Base-by-base conservation (phyloP, 2,329 filamentous ascomycete genomes). In the Ophiostoma himal-ulmi region DNA sequence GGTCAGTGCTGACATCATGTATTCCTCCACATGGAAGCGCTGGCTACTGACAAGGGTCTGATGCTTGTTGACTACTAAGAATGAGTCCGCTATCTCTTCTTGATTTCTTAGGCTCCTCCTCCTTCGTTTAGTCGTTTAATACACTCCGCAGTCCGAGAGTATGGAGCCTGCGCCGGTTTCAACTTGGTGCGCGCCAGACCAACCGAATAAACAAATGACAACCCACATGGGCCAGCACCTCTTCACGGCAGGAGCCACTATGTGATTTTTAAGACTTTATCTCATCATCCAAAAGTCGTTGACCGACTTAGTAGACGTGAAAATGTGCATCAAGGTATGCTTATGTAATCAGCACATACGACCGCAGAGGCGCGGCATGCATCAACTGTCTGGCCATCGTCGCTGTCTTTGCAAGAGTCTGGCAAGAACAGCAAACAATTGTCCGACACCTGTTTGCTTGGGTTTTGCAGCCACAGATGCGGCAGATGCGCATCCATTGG, bases 401-500 rank as follows among this genome's bases (percentile, higher is more conserved):
- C 11, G 10, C 37, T 13, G 37, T 39, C 37, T 39, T 39, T 39
- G 10, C 37, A 39, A 13, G 37, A 39, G 11, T 39, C 37, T 10
- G 37, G 8, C 37, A 39, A 39, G 37, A 39, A 39, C 37, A 13
- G 44, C 44, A 48, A 5, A 20, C n/a, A 48, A 48, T 20, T 48
- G 17, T 20, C 44, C 44, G 44, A 48, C n/a, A 48, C 44, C 44
- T 48, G 44, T 48, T 48, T 48, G 20, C 44, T n/a, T 44, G 17
- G 6, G 3, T 20, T 34, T 34, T 34, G 13, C 57, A 30, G 26
- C 57, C 26, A 62, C 26, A 57, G 30, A 10, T 13, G 22, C 52
- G 8, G 1, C 10, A 57, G 8, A 26, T 8, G 14, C 26, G 57
- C 52, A 57, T 65, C 44, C 68, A 71, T 71, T 73, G 72, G 72